Evolutionary conservation across 768 basidiomycete genomes (phyloP), one percentile per base, ranked within the genome.

Genomic region (Megacollybia marginata): DNA sequence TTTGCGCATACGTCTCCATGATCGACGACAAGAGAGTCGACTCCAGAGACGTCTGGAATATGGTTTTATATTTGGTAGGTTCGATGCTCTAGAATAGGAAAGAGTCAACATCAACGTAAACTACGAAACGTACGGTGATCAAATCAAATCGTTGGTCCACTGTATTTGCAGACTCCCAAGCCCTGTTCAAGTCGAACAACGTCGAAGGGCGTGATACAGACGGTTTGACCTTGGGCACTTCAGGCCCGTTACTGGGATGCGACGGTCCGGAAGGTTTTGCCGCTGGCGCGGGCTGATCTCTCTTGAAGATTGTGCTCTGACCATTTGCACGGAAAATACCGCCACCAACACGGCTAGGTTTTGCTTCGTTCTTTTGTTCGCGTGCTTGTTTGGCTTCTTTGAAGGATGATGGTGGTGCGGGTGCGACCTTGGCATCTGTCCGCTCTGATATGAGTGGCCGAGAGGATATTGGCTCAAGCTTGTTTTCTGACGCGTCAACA

Each of bases 1-100:
- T 56, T 0, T 58, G 57, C 8, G 59, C 61, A 54, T 89, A 78
- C 2, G 73, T 74, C 28, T 70, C 65, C 20, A 90, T 60, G 18
- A 90, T 69, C 1, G 79, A 76, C 2, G 70, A 69, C 15, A 92
- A 73, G 23, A 86, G 57, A 1, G 71, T 57, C 0, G 89, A 77
- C 42, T 91, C 89, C 32, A 92, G 70, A 0, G 86, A 86, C 0
- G 71, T 78, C 56, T 83, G 74, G 65, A 86, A 88, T 35, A 92
- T 63, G 1, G 69, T 55, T 1, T 87, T 85, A 23, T 91, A 62
- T 15, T 68, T 65, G 8, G 68, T 44, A 0, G 88, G 79, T 0
- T 76, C 66, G 42, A 89, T 71, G 33, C 68, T 13, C 35, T 32
- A 9, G 23, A 6, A 28, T 46, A 28, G 33, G 48, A 15, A 52